A percentile compares a stretch with the other conserved stretches of the same genome.
phyloP scores from a whole-genome alignment of 2,329 filamentous ascomycete species.

The Xenosphaeropsis pyriputrescens region DNA sequence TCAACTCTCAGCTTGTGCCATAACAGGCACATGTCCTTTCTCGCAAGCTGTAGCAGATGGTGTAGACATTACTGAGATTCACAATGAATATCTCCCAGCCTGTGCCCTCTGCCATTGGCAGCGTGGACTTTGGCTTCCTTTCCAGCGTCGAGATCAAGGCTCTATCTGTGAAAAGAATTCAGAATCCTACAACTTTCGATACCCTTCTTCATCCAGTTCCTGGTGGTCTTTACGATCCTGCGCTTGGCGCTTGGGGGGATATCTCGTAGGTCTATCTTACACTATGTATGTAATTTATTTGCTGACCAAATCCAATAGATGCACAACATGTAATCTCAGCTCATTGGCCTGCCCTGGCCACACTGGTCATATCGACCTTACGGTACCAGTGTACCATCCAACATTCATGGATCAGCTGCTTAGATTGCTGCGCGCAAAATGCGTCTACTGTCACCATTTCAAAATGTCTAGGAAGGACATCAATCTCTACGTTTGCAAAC shows the following conservation, averaged over 20 bases:
- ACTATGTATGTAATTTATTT: conserved; percentile 1
- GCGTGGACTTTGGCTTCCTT: conserved; percentile 82
- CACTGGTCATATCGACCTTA: conserved; percentile 87
- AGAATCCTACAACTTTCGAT: conserved; percentile 90
- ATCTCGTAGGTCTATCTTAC: conserved; percentile 45
- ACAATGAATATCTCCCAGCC: conserved; percentile 66
- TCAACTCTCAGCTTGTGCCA: background rate
- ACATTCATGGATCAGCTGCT: conserved; percentile 89
- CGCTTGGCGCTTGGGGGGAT: conserved; percentile 80
- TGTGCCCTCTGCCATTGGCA: conserved; percentile 67
- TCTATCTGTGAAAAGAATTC: conserved; percentile 86
- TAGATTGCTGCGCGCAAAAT: conserved; percentile 73
- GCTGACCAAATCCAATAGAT: conserved; percentile 35
- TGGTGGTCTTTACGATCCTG: conserved; percentile 83
- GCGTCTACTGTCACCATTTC: conserved; percentile 79
- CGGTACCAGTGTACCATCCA: conserved; percentile 89
- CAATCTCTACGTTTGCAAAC: conserved; percentile 68
- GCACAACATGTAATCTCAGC: conserved; percentile 81
- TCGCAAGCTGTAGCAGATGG: no score
- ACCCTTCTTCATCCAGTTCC: conserved; percentile 77
- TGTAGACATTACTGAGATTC: background rate
- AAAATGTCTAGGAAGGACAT: conserved; percentile 64
- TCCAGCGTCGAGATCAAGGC: conserved; percentile 69
- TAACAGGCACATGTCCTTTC: background rate
- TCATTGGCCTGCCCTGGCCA: conserved; percentile 79